A percentile compares a stretch with the other conserved stretches of the same genome.
Conservation (phyloP, 2,329 filamentous ascomycete species). For the Fusarium austroafricanum region DNA sequence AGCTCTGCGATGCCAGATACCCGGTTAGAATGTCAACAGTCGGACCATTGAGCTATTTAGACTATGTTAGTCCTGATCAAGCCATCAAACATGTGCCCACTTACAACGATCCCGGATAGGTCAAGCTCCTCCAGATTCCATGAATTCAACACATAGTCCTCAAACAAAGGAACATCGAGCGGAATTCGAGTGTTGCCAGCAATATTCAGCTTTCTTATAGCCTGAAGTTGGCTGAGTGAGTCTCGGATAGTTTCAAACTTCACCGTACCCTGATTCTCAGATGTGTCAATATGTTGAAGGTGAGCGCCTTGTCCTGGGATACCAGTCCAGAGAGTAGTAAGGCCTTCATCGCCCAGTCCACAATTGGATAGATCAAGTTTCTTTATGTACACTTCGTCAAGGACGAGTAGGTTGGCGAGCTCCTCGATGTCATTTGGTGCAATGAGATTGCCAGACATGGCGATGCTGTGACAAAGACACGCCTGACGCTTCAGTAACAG, state of each 20-base stretch:
- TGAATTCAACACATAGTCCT: slow-evolving; percentile 55
- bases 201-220: slow-evolving; percentile 62
- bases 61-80: slow-evolving; percentile 17
- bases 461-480: slow-evolving; percentile 63
- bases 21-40: slow-evolving; percentile 60
- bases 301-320: slow-evolving; percentile 59
- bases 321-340: slow-evolving; percentile 61
- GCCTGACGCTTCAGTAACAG: slow-evolving; percentile 61
- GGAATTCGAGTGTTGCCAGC: slow-evolving; percentile 62
- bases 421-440: slow-evolving; percentile 61
- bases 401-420: slow-evolving; percentile 49
- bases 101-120: slow-evolving; percentile 65
- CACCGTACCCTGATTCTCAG: slow-evolving; percentile 64
- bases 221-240: slow-evolving; percentile 57
- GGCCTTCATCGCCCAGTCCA: slow-evolving; percentile 60
- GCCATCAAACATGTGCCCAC: slow-evolving; percentile 11
- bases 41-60: slow-evolving; percentile 57
- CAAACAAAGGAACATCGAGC: slow-evolving; percentile 59
- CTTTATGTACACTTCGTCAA: slow-evolving; percentile 56
- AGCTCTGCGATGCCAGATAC: slow-evolving; percentile 57
- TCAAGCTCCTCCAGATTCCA: slow-evolving; percentile 66
- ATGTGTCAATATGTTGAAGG: slow-evolving; percentile 63
- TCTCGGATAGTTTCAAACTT: slow-evolving; percentile 60
- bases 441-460: slow-evolving; percentile 63
- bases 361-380: slow-evolving; percentile 64